A percentile compares a stretch with the other conserved stretches of the same genome.
These are phyloP conservation scores for Prasinococcaceae sp. DNA, from an alignment of 139 green algal species.

Conservation along the genomic window DNA sequence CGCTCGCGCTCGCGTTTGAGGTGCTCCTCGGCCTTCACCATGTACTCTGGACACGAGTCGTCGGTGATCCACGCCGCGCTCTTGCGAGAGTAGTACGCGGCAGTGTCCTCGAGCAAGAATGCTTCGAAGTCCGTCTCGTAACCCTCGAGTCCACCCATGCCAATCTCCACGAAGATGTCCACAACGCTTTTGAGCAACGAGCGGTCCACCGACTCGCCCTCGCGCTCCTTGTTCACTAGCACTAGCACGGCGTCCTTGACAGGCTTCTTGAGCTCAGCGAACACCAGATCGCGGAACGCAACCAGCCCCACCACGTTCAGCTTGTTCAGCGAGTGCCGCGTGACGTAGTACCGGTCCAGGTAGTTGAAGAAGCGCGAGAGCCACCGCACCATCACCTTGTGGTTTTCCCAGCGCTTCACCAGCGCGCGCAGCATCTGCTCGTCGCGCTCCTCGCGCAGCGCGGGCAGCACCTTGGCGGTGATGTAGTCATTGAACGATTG, in stretches of 20 bases:
- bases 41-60: constrained; percentile 92
- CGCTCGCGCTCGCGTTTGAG: constrained; percentile 79
- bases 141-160: constrained; percentile 76
- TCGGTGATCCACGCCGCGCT: constrained; percentile 57
- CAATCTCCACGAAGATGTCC: constrained; percentile 89
- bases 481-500: constrained; percentile 92
- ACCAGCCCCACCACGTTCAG: constrained; percentile 87
- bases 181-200: constrained; percentile 86
- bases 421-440: constrained; percentile 89
- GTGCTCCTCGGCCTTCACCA: constrained; percentile 80
- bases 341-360: constrained; percentile 96
- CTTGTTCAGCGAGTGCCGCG: constrained; percentile 61
- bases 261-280: constrained; percentile 46
- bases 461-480: constrained; percentile 63
- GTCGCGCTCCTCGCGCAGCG: constrained; percentile 57
- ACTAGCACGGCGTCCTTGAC: constrained; percentile 59
- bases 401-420: constrained; percentile 80
- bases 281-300: constrained; percentile 83
- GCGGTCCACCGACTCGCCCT: constrained; percentile 83
- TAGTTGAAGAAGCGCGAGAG: constrained; percentile 99
- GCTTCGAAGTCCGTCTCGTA: constrained; percentile 95
- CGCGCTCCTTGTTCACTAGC: constrained; percentile 70
- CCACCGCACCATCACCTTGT: constrained; percentile 98
- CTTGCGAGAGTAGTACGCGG: constrained; percentile 70
- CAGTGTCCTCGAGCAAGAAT: constrained; percentile 58